phyloP scores from a whole-genome alignment of 768 basidiomycete species.

The Hortiboletus flavorubellus region DNA sequence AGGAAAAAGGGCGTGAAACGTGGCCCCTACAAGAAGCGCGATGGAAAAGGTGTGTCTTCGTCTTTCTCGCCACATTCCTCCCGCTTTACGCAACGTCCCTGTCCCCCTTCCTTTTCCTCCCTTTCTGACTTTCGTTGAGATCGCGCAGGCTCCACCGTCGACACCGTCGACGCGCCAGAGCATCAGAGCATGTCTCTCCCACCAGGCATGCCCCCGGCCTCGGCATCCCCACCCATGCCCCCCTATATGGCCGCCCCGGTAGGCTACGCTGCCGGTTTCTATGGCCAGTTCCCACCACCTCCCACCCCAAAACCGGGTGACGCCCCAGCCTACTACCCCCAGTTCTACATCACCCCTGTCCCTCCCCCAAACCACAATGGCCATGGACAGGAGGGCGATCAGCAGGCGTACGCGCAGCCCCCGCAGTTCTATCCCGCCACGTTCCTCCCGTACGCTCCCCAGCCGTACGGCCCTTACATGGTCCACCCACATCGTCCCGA shows the following conservation, averaged over 20 bases:
- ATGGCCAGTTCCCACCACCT: slow-evolving; percentile 51
- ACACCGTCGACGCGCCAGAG: slow-evolving; percentile 41
- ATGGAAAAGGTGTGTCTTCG: slow-evolving; percentile 71
- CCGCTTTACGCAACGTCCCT: slow-evolving; percentile 15
- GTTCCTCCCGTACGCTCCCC: slow-evolving; percentile 45
- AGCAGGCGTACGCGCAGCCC: slow-evolving; percentile 38
- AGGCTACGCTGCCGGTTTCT: slow-evolving; percentile 53
- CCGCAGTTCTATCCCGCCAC: slow-evolving; percentile 47
- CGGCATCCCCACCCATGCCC: slow-evolving; percentile 45
- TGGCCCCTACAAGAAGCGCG: slow-evolving; percentile 94
- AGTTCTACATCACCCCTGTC: slow-evolving; percentile 45
- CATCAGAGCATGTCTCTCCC: slow-evolving; percentile 42
- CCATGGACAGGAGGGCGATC: slow-evolving; percentile 42
- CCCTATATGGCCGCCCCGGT: slow-evolving; percentile 50
- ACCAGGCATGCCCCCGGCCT: slow-evolving; percentile 40
- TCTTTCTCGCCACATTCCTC: slow-evolving; percentile 27
- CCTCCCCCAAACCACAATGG: slow-evolving; percentile 39
- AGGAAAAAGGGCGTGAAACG: slow-evolving; percentile 84
- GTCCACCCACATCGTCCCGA: slow-evolving; percentile 42
- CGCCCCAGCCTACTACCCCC: slow-evolving; percentile 49
- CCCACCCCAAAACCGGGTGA: slow-evolving; percentile 50
- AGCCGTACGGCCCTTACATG: slow-evolving; percentile 50
- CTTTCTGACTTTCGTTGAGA: slow-evolving; percentile 48
- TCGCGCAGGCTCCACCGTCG: slow-evolving; percentile 57
- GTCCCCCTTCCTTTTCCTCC: slow-evolving; percentile 9